Evolutionary conservation across 345 rosid genomes (phyloP), one percentile per base, ranked within the genome.

Genomic region (Toxicodendron radicans): DNA sequence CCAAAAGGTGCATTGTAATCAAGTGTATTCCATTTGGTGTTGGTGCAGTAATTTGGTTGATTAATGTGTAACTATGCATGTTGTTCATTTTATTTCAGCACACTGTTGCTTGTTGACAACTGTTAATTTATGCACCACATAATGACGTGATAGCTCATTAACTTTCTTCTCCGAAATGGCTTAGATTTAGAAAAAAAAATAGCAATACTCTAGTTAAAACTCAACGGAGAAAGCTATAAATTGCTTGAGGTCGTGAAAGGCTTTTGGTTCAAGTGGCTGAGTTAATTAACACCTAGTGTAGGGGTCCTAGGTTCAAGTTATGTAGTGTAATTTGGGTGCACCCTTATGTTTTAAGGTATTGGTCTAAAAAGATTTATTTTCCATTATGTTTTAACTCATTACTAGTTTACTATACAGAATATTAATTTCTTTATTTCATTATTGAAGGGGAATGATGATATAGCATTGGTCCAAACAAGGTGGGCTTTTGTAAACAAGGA

Each of bases 401-500:
- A 11, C 21, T 21, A 7, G 20, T 38, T 60, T 62, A 61, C 35
- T 45, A 18, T 72, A 51, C 33, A 45, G 33, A 27, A 58, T 32
- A 3, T 54, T 60, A 23, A 63, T 61, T 23, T 72, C 3, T 46
- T 53, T 33, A 64, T 70, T 32, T 53, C 13, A 60, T 75, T 58
- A 53, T 72, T 77, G 27, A 58, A 91, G 97, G 97, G 94, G 13
- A 81, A 91, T 41, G 89, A 85, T 84, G 93, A 91, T 66, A 70
- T 93, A 45, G 97, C 94, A 16, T 79, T 93, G 83, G 98, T 93
- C 51, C 98, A 93, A 78, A 79, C 94, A 74, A 86, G 98, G 83
- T 93, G 98, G 97, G 75, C 91, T 17, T 92, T 92, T 70, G 97
- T 92, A 52, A 92, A 92, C 85, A 92, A 89, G 86, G 93, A 89